These are phyloP conservation scores for Megacollybia platyphylla DNA, from an alignment of 1,284 basidiomycete species.

Conservation along the genomic window DNA sequence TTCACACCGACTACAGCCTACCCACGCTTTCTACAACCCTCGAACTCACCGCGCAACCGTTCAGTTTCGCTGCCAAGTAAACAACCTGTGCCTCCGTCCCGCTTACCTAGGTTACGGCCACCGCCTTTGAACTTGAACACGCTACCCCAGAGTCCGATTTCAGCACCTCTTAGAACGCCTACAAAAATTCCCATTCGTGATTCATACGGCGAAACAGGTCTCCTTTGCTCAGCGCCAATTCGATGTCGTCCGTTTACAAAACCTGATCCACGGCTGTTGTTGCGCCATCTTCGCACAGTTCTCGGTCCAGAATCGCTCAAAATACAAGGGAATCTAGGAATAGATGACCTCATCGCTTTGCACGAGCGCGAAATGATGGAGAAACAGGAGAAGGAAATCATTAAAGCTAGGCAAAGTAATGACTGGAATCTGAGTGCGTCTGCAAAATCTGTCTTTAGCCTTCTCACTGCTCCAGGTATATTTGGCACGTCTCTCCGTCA, in stretches of 20 bases:
- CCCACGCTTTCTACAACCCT: too few relatives aligned
- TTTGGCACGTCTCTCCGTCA: constrained; percentile 35
- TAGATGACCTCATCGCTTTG: constrained; percentile 23
- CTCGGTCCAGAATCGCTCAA: constrained; percentile 6
- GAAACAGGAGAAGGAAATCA: constrained; percentile 6
- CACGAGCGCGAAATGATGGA: constrained; percentile 20
- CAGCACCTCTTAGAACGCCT: background rate
- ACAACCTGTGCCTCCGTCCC: background rate
- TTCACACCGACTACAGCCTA: too few relatives aligned
- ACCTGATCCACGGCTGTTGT: constrained; percentile 13
- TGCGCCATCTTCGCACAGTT: constrained; percentile 5
- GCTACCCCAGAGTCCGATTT: background rate
- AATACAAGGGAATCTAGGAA: constrained; percentile 14
- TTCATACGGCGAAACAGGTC: background rate
- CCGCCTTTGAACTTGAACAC: background rate
- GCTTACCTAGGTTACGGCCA: background rate
- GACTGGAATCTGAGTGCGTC: constrained; percentile 7
- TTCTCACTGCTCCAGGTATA: constrained; percentile 19
- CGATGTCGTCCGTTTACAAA: constrained; percentile 6
- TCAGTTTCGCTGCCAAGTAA: background rate
- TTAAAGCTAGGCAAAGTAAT: constrained; percentile 9
- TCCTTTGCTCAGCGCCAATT: background rate
- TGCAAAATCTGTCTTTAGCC: background rate
- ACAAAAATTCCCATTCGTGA: background rate
- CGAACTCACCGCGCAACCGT: too few relatives aligned